Base-by-base conservation (phyloP, 768 basidiomycete genomes). In the Panaeolus papilionaceus region DNA sequence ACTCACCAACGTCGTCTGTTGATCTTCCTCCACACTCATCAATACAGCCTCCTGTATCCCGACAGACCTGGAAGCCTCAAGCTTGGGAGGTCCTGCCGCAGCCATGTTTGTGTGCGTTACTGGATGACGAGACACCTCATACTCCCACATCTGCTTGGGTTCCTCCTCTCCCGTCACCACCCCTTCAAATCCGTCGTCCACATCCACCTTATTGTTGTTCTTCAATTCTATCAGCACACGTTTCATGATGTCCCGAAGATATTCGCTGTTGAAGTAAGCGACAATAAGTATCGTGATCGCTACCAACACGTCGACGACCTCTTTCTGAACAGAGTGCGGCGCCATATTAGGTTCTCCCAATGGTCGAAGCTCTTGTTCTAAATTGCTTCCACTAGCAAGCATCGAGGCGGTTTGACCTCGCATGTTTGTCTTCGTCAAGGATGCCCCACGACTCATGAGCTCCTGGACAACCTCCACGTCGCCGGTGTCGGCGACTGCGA, bases 381-480 rank as follows among this genome's bases (percentile, higher is more conserved):
- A 26, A 20, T 64, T 38, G 12, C 58, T 62, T 20, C 61, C 70
- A 51, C 69, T 65, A 2, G 71, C 72, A 9, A 75, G 51, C 61
- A 62, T 68, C 47, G 28, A 61, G 8, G 71, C 68, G 7, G 49
- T 71, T 26, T 70, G 67, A 26, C 69, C 65, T 1, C 63, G 38
- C 40, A 37, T 38, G 68, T 75, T 74, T 40, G 33, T 70, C 58
- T 44, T 38, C 16, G 54, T 67, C 40, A 65, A 47, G 9, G 68
- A 69, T 39, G 74, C 74, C 18, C 73, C 71, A 49, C 66, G 65
- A 5, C 69, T 68, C 44, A 75, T 42, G 9, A 75, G 73, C 37
- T 70, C 68, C 14, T 69, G 66, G 18, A 71, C 67, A 45, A 75
- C 67, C n/a, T 68, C 70, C 39, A 72, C 66, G 64, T 73, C 73